These are phyloP conservation scores for Acorus calamus DNA, from an alignment of 106 monocot species.

Conservation along the genomic window DNA sequence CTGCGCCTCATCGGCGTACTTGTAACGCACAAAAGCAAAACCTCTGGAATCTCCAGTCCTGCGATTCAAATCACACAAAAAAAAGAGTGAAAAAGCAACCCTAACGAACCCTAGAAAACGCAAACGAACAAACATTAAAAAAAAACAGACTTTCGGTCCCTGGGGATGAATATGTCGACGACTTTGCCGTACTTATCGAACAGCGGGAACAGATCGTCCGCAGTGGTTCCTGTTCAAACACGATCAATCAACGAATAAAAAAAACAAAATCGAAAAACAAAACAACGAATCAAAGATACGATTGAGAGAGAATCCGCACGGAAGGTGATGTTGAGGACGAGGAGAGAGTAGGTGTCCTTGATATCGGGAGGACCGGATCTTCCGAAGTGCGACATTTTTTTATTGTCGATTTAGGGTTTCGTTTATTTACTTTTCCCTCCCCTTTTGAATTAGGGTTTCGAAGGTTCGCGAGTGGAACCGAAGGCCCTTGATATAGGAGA, in stretches of 20 bases:
- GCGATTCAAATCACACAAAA: not conserved
- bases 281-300: not conserved
- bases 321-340: slow-evolving; percentile 87
- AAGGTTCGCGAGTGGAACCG: too few species aligned
- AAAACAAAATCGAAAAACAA: not conserved
- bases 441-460: too few species aligned
- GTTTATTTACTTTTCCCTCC: too few species aligned
- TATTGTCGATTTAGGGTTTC: too few species aligned
- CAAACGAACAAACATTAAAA: not conserved
- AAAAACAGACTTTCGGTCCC: slow-evolving; percentile 56
- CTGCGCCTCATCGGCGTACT: slow-evolving; percentile 82
- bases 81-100: not conserved
- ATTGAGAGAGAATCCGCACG: slow-evolving; percentile 10
- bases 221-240: slow-evolving; percentile 43
- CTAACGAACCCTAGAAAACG: not conserved
- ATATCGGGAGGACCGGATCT: slow-evolving; percentile 87
- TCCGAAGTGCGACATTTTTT: slow-evolving; percentile 80
- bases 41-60: slow-evolving; percentile 94
- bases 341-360: slow-evolving; percentile 68
- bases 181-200: slow-evolving; percentile 88
- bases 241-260: not conserved
- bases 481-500: too few species aligned
- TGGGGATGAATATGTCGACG: slow-evolving; percentile 84
- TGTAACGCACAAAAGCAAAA: slow-evolving; percentile 93
- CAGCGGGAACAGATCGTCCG: slow-evolving; percentile 71